Evolutionary conservation across 345 rosid genomes (phyloP).

Genomic region (Camelina hispida): DNA sequence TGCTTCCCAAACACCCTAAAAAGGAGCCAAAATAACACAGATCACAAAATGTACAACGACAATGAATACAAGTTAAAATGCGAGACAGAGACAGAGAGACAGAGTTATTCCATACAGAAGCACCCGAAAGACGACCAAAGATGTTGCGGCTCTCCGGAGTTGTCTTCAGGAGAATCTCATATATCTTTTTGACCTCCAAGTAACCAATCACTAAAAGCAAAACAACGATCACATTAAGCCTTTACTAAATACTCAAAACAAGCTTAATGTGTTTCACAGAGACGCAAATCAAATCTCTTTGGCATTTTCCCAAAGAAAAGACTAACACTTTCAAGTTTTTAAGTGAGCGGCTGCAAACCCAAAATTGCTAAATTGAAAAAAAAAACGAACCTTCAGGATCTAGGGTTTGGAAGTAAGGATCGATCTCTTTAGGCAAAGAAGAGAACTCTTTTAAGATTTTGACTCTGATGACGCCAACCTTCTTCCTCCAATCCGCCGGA

Average conservation of each 20-base stretch:
- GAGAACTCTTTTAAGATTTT: conserved; percentile 76
- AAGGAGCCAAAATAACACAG: conserved; percentile 1
- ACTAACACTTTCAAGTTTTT: background rate
- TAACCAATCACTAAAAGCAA: conserved; percentile 69
- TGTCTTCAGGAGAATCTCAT: conserved; percentile 72
- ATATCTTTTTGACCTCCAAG: conserved; percentile 79
- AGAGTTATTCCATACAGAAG: conserved; percentile 65
- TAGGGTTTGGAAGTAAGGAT: conserved; percentile 81
- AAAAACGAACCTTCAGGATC: conserved; percentile 67
- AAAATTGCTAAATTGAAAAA: background rate
- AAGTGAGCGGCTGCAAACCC: background rate
- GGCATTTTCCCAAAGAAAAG: conserved; percentile 21
- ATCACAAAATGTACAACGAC: background rate
- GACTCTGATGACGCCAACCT: conserved; percentile 67
- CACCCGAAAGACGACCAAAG: conserved; percentile 91
- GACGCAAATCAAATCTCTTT: background rate
- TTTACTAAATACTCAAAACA: conserved; percentile 14
- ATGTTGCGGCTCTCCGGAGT: conserved; percentile 87
- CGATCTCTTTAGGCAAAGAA: conserved; percentile 72
- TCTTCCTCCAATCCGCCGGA: conserved; percentile 93
- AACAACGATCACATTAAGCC: conserved; percentile 15
- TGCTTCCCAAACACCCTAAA: conserved; percentile 90
- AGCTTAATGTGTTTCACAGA: conserved; percentile 6
- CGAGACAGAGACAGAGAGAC: conserved; percentile 20
- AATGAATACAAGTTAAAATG: background rate